Conservation (phyloP, 2,329 filamentous ascomycete genomes). For the Colletotrichum plurivorum region DNA sequence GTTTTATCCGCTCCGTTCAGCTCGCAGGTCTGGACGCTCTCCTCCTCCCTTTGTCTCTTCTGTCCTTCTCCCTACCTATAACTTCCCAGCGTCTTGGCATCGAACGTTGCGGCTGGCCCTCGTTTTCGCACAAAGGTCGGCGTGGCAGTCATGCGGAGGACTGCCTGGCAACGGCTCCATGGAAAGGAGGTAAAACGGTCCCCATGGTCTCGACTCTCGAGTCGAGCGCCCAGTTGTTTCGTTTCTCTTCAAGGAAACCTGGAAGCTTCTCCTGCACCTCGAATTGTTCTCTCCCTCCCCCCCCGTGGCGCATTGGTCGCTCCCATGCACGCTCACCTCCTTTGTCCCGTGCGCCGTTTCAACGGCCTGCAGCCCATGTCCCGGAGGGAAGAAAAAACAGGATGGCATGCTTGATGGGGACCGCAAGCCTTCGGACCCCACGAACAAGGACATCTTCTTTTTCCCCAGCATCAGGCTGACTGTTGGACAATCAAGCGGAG, state of each 20-base stretch:
- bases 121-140: background rate
- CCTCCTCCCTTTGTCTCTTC: background rate
- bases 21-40: too few relatives aligned
- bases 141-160: background rate
- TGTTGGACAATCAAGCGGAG: background rate
- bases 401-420: constrained; percentile 1
- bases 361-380: constrained; percentile 9
- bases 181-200: background rate
- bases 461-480: background rate
- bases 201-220: background rate
- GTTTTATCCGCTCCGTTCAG: too few relatives aligned
- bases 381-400: background rate
- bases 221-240: background rate
- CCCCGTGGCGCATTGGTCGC: constrained; percentile 11
- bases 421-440: background rate
- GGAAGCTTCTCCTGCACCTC: background rate
- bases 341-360: constrained; percentile 23
- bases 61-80: background rate
- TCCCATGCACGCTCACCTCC: background rate
- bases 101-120: background rate
- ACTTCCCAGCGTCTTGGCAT: background rate
- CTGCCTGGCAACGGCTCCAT: background rate
- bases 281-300: background rate
- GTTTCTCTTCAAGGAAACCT: background rate
- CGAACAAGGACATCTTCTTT: background rate